Conservation (phyloP, 148 eudicot species). For the Nepenthes gracilis region DNA sequence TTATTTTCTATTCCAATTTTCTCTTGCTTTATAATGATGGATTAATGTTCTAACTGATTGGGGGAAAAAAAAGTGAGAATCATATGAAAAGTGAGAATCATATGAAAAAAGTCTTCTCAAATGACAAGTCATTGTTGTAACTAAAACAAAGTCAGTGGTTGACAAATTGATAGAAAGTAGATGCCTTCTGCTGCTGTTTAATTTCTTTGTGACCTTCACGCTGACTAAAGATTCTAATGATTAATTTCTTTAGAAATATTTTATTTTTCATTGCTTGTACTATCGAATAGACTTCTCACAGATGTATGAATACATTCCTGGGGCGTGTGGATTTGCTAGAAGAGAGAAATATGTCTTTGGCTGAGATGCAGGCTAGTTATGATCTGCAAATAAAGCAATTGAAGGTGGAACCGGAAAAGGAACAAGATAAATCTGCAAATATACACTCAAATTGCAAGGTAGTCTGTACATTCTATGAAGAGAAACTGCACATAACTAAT, state of each 20-base stretch:
- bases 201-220: no score
- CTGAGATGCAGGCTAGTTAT: slow-evolving; percentile 44
- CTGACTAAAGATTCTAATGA: background rate
- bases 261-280: background rate
- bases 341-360: slow-evolving; percentile 59
- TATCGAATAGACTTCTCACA: slow-evolving; percentile 20
- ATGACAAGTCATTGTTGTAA: no score
- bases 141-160: no score
- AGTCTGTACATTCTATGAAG: background rate
- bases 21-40: background rate
- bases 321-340: slow-evolving; percentile 76
- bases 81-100: no score
- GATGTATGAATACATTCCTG: slow-evolving; percentile 49
- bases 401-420: slow-evolving; percentile 47
- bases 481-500: no score
- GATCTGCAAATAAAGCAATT: slow-evolving; percentile 53
- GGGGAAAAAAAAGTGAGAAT: no score
- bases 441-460: slow-evolving; percentile 60
- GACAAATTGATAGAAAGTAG: no score
- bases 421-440: slow-evolving; percentile 37
- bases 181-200: no score
- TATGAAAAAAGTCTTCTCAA: no score
- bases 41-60: no score
- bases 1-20: background rate
- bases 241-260: background rate